These are phyloP conservation scores for Colletotrichum godetiae DNA, from an alignment of 2,329 filamentous ascomycete species.

Conservation along the genomic window DNA sequence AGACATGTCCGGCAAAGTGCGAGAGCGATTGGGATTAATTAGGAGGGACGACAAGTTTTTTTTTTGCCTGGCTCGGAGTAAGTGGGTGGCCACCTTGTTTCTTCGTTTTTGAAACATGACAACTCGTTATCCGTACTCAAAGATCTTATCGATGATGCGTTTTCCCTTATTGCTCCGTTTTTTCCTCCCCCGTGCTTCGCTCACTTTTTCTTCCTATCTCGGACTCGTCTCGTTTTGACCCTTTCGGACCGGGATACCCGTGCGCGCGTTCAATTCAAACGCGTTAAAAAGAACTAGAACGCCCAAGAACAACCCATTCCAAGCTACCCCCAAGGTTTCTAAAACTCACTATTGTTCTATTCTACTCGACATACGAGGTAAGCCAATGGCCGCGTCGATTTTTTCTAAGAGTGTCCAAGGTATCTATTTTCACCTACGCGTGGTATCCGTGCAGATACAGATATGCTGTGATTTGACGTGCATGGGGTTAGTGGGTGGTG, in stretches of 20 bases:
- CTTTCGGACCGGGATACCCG: not conserved
- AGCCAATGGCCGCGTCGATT: too few relatives aligned
- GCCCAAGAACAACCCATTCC: not conserved
- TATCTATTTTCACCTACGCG: too few relatives aligned
- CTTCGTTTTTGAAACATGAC: slow-evolving; percentile 3
- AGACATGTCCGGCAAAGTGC: not conserved
- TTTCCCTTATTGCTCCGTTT: not conserved
- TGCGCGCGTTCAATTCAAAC: not conserved
- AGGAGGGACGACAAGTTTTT: not conserved
- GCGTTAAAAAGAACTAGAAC: not conserved
- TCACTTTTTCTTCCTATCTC: not conserved
- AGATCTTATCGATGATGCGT: not conserved
- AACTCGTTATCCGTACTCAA: not conserved
- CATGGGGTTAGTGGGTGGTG: slow-evolving; percentile 1
- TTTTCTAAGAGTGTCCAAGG: too few relatives aligned
- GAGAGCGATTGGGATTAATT: not conserved
- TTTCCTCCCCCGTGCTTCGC: too few relatives aligned
- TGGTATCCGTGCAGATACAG: not conserved
- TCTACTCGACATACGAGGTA: too few relatives aligned
- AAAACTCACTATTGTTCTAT: too few relatives aligned
- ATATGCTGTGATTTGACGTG: slow-evolving; percentile 2
- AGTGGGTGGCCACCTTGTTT: not conserved
- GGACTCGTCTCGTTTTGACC: slow-evolving; percentile 1
- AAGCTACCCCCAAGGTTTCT: too few relatives aligned
- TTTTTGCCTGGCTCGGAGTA: not conserved